These are phyloP conservation scores for Neurospora cerealis DNA, from an alignment of 495 filamentous ascomycete genomes.

Conservation along the genomic window DNA sequence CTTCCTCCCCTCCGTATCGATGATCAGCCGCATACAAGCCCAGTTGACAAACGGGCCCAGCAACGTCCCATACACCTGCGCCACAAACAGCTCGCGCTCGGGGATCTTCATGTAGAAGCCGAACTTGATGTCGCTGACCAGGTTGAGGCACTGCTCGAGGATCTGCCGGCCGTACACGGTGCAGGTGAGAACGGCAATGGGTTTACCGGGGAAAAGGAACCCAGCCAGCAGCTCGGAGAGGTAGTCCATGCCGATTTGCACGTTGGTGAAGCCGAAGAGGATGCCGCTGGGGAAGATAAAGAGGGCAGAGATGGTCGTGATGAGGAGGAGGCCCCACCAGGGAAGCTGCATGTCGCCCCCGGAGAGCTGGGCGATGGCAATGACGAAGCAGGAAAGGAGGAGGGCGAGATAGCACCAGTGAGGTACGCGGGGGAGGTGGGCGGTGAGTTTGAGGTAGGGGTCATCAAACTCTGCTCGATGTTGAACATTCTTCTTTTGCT, in stretches of 20 bases:
- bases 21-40: neutral
- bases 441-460: neutral
- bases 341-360: conserved; percentile 39
- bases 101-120: conserved; percentile 36
- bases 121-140: conserved; percentile 22
- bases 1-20: neutral
- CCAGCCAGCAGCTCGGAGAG: conserved; percentile 23
- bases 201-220: conserved; percentile 15
- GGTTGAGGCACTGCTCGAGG: conserved; percentile 19
- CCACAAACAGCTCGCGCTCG: conserved; percentile 25
- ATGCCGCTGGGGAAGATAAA: conserved; percentile 15
- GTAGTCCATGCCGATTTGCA: conserved; percentile 13
- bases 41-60: neutral
- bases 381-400: conserved; percentile 33
- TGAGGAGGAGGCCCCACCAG: conserved; percentile 43
- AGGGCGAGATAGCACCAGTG: conserved; percentile 6
- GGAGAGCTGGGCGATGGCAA: conserved; percentile 35
- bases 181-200: conserved; percentile 16
- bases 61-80: conserved; percentile 4
- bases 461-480: neutral
- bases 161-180: conserved; percentile 18
- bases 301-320: conserved; percentile 21
- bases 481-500: neutral
- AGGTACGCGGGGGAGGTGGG: neutral
- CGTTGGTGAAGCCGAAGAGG: conserved; percentile 18